Evolutionary conservation across 768 basidiomycete species (phyloP).

Genomic region (Boletus subparvulus): DNA sequence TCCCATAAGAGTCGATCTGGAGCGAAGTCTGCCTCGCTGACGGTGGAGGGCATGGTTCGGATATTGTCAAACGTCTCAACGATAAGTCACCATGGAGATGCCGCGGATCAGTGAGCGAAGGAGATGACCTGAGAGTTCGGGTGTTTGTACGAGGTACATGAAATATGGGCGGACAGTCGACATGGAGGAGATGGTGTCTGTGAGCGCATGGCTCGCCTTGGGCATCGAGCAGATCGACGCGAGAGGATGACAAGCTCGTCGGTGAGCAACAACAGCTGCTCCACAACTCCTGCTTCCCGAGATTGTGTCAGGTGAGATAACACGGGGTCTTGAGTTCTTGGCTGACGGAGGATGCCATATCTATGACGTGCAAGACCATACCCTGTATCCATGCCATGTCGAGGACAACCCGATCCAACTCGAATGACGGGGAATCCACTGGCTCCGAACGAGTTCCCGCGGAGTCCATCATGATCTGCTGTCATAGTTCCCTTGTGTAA

Average conservation of each 20-base stretch:
- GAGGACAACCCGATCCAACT: conserved; percentile 50
- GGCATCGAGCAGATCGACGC: conserved; percentile 42
- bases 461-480: conserved; percentile 60
- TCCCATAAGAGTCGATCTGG: conserved; percentile 34
- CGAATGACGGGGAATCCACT: conserved; percentile 33
- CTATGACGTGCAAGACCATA: conserved; percentile 54
- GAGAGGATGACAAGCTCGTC: conserved; percentile 54
- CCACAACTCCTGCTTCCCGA: conserved; percentile 42
- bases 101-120: conserved; percentile 31
- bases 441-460: conserved; percentile 45
- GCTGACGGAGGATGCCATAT: conserved; percentile 47
- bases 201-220: conserved; percentile 45
- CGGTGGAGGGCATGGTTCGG: conserved; percentile 26
- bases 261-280: conserved; percentile 54
- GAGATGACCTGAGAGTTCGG: conserved; percentile 27
- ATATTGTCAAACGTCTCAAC: conserved; percentile 28
- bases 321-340: conserved; percentile 58
- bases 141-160: conserved; percentile 43
- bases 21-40: conserved; percentile 23
- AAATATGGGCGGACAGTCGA: conserved; percentile 50
- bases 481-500: conserved; percentile 63
- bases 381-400: conserved; percentile 64
- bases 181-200: conserved; percentile 43
- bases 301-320: conserved; percentile 37
- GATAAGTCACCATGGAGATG: conserved; percentile 10